Evolutionary conservation across 805 yeast species (phyloP).

Genomic region (Hemisphaericaspora nanyangensis): DNA sequence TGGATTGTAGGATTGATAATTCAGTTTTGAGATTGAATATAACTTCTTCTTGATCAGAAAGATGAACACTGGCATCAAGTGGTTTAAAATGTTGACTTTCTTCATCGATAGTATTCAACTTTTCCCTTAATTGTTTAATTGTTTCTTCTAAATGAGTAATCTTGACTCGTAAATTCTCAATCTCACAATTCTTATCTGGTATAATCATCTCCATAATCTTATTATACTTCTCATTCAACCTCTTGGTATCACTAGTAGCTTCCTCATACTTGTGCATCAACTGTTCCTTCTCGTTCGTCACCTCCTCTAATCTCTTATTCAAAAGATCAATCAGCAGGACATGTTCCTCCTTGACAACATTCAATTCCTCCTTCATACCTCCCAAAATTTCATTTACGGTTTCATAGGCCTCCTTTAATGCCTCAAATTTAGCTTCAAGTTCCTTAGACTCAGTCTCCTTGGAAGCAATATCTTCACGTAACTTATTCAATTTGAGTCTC

Average conservation of each 20-base stretch:
- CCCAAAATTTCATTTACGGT: slow-evolving; percentile 4
- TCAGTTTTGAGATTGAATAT: slow-evolving; percentile 13
- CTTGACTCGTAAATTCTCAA: slow-evolving; percentile 14
- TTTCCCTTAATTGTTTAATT: no score
- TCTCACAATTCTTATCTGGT: slow-evolving; percentile 21
- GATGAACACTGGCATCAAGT: background rate
- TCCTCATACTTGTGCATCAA: slow-evolving; percentile 6
- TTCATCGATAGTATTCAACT: background rate
- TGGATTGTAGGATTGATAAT: slow-evolving; percentile 15
- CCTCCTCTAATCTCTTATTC: slow-evolving; percentile 4
- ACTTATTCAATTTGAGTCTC: slow-evolving; percentile 1
- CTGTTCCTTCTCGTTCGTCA: slow-evolving; percentile 10
- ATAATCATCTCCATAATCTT: slow-evolving; percentile 12
- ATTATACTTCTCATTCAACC: slow-evolving; percentile 6
- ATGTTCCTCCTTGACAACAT: slow-evolving; percentile 2
- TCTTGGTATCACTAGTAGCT: slow-evolving; percentile 8
- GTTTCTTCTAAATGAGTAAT: slow-evolving; percentile 10
- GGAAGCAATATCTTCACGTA: background rate
- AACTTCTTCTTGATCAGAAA: background rate
- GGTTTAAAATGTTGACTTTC: background rate
- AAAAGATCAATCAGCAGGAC: slow-evolving; percentile 9
- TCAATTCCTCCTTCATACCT: slow-evolving; percentile 11
- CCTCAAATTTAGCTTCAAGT: slow-evolving; percentile 6
- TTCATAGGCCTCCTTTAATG: background rate
- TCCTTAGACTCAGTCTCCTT: background rate